phyloP scores from a whole-genome alignment of 148 eudicot genomes.

The Rhododendron henanense region DNA sequence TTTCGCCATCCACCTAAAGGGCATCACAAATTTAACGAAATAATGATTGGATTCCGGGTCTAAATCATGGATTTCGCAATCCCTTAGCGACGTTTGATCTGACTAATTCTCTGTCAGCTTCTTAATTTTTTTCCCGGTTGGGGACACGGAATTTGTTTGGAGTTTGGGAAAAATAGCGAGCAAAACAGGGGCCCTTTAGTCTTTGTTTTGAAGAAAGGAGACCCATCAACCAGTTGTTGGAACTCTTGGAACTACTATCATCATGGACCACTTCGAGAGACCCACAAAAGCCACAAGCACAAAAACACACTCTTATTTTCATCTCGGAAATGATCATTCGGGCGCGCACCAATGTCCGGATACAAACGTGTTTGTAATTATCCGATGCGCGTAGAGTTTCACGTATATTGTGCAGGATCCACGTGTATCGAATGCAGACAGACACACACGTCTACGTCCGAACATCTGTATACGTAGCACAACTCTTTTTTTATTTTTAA shows the following conservation, averaged over 20 bases:
- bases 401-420: not conserved
- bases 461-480: not conserved
- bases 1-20: not conserved
- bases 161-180: constrained; percentile 10
- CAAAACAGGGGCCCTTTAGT: not conserved
- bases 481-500: too few species aligned
- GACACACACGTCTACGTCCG: not conserved
- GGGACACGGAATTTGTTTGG: constrained; percentile 18
- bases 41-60: constrained; percentile 29
- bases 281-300: not conserved
- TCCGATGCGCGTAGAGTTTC: not conserved
- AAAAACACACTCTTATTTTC: too few species aligned
- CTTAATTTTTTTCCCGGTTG: not conserved
- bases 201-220: constrained; percentile 13
- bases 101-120: constrained; percentile 15
- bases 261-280: constrained; percentile 15
- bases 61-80: constrained; percentile 26
- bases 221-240: constrained; percentile 8
- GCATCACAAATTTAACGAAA: not conserved
- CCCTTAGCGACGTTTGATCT: constrained; percentile 17
- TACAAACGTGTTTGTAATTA: not conserved
- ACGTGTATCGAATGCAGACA: not conserved
- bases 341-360: too few species aligned
- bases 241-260: constrained; percentile 14
- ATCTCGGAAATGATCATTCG: too few species aligned